Conservation (phyloP, 148 eudicot genomes). For the Rhododendron simsii region DNA sequence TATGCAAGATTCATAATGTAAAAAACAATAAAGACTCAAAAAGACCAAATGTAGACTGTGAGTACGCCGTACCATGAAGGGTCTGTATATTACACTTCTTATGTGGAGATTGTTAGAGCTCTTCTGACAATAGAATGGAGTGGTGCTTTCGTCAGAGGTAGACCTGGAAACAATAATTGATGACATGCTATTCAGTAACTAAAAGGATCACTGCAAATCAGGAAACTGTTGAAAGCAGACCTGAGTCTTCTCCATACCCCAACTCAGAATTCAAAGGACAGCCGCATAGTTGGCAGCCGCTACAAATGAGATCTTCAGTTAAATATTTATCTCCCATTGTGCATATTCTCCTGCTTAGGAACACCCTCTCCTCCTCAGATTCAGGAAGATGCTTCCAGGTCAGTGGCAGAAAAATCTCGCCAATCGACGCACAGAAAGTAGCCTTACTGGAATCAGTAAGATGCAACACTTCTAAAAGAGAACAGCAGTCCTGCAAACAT, state of each 20-base stretch:
- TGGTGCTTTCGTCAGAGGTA: conserved; percentile 21
- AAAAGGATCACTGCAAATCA: not conserved
- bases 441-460: conserved; percentile 41
- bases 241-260: conserved; percentile 29
- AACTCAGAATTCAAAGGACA: conserved; percentile 40
- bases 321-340: conserved; percentile 23
- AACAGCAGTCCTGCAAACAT: conserved; percentile 31
- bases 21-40: not conserved
- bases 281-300: conserved; percentile 76
- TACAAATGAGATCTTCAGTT: conserved; percentile 66
- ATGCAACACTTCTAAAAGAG: conserved; percentile 44
- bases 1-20: not conserved
- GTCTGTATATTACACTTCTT: conserved; percentile 56
- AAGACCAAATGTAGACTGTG: conserved; percentile 5
- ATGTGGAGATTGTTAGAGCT: conserved; percentile 58
- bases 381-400: conserved; percentile 30
- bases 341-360: conserved; percentile 49
- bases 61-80: conserved; percentile 61
- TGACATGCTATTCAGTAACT: not conserved
- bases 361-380: conserved; percentile 57
- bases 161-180: conserved; percentile 36
- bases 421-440: conserved; percentile 60
- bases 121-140: conserved; percentile 50
- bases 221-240: conserved; percentile 6
- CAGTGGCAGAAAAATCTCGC: conserved; percentile 61